These are phyloP conservation scores for Penicillium griseofulvum DNA, from an alignment of 2,329 filamentous ascomycete species.

Conservation along the genomic window DNA sequence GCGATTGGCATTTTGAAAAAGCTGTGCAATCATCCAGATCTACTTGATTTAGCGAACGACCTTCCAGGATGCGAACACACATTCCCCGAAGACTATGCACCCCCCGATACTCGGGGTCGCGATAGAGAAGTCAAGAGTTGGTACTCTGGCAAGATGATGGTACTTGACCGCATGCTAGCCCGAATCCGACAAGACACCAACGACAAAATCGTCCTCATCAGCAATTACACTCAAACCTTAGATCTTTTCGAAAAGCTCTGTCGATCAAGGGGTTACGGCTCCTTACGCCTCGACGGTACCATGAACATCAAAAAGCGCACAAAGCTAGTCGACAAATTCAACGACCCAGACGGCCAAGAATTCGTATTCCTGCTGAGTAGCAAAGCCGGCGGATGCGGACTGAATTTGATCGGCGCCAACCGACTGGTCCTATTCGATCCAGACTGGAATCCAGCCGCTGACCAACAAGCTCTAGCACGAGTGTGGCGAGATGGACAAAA, in stretches of 20 bases:
- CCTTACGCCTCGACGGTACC: constrained; percentile 84
- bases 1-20: constrained; percentile 97
- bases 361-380: constrained; percentile 96
- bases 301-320: constrained; percentile 98
- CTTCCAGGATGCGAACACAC: constrained; percentile 79
- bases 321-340: constrained; percentile 97
- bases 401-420: constrained; percentile 93
- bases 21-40: constrained; percentile 94
- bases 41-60: constrained; percentile 78
- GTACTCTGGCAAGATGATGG: constrained; percentile 98
- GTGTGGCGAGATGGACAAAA: constrained; percentile 99
- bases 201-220: constrained; percentile 98
- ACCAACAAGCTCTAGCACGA: constrained; percentile 93
- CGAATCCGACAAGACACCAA: constrained; percentile 94
- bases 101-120: constrained; percentile 80
- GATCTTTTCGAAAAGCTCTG: constrained; percentile 93
- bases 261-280: constrained; percentile 78
- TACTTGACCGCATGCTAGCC: constrained; percentile 95
- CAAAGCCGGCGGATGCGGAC: constrained; percentile 93
- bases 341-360: constrained; percentile 83
- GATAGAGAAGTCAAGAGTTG: constrained; percentile 90
- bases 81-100: constrained; percentile 83
- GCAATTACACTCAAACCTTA: constrained; percentile 94
- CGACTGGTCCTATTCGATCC: constrained; percentile 94
- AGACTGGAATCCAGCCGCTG: constrained; percentile 95